Percentiles rank a stretch among this genome's conserved stretches.
These are phyloP conservation scores for Candida sp. DNA, from an alignment of 1,139 yeast species.

Conservation along the genomic window DNA sequence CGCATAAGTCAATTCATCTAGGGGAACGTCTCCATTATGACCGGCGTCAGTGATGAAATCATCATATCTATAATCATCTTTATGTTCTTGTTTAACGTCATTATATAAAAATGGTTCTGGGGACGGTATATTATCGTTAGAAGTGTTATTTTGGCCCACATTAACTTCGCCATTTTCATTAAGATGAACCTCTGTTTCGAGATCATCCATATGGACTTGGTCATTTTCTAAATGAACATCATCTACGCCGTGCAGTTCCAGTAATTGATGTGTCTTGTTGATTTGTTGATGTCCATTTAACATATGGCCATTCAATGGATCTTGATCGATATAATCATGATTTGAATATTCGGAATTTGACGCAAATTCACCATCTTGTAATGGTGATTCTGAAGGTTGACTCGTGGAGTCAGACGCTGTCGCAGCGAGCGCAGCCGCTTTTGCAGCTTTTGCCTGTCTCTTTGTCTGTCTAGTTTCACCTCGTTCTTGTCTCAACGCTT, in stretches of 20 bases:
- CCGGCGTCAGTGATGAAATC: slow-evolving; percentile 21
- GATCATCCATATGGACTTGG: slow-evolving; percentile 4
- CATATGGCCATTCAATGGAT: slow-evolving; percentile 2
- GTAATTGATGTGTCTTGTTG: neutral
- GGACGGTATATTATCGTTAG: slow-evolving; percentile 5
- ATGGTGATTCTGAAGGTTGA: slow-evolving; percentile 4
- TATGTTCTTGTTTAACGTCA: slow-evolving; percentile 8
- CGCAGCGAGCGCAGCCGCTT: slow-evolving; percentile 17
- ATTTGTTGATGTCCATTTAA: neutral
- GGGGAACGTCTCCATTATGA: neutral
- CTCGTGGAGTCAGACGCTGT: slow-evolving; percentile 10
- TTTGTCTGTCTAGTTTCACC: slow-evolving; percentile 47
- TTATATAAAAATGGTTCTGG: slow-evolving; percentile 12
- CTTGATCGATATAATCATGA: slow-evolving; percentile 4
- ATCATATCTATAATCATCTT: slow-evolving; percentile 27
- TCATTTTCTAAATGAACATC: slow-evolving; percentile 5
- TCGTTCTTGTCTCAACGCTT: slow-evolving; percentile 61
- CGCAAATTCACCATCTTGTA: slow-evolving; percentile 6
- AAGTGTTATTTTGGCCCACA: neutral
- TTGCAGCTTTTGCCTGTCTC: slow-evolving; percentile 30
- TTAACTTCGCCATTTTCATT: neutral
- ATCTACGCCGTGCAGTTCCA: neutral
- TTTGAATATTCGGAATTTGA: slow-evolving; percentile 7
- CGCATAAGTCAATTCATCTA: slow-evolving; percentile 2
- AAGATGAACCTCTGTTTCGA: slow-evolving; percentile 4